Evolutionary conservation across 2,329 filamentous ascomycete species (phyloP), one percentile per base, ranked within the genome.

Genomic region (Immersiporthe knoxdaviesiana): DNA sequence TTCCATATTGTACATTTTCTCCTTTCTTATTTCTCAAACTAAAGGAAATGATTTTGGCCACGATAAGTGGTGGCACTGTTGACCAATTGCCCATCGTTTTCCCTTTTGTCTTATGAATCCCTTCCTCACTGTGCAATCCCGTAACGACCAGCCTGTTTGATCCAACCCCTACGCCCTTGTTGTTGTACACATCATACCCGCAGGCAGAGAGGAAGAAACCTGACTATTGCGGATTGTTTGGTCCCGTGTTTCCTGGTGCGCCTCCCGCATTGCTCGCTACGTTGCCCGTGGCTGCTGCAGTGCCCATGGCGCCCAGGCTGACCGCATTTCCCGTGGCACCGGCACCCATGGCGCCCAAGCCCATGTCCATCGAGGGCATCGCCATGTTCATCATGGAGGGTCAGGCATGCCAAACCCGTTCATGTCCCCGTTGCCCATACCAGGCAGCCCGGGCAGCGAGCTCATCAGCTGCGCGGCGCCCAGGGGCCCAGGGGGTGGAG

Each of bases 401-500:
- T 70, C 68, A 18, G 52, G 47, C 59, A 72, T 60, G 24, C 66
- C 66, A 27, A 72, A 63, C 24, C 70, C 70, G 58, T 72, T 70
- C 68, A 71, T 68, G 64, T 70, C 70, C 30, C 65, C 70, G 27
- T 68, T 68, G 41, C 65, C 65, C 59, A 68, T 61, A n/a, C 58
- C 59, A 21, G 64, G 56, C 2, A 68, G 35, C 2, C 66, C 69
- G 12, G 63, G 67, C 18, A 68, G 68, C 68, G 70, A 68, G 52
- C 65, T 66, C 65, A 66, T 66, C 56, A 88, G 80, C 73, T 85
- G 80, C 27, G 78, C 80, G 32, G 80, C 78, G 56, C 88, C 88
- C 16, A 90, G 81, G 30, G 76, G 77, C 35, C 85, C 87, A 67
- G 89, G 85, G 93, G 92, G 77, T 97, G 93, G 56, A 98, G 83